Base-by-base conservation (phyloP, 1,284 basidiomycete genomes). In the Melampsora abietis-canadensis region DNA sequence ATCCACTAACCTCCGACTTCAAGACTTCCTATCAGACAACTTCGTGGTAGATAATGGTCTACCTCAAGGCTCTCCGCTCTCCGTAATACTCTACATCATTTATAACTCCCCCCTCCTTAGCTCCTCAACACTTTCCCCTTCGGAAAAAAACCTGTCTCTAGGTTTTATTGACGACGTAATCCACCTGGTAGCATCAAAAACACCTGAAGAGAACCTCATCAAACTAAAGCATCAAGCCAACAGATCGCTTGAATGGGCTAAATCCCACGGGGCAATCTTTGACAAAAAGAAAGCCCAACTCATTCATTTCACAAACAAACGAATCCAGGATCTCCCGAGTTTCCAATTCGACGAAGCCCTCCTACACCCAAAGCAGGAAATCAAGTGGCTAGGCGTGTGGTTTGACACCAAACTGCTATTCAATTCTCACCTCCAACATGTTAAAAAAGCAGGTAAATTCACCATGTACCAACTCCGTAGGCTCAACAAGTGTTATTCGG, bases 111-210 rank as follows among this genome's bases (percentile, higher is more conserved):
- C 47, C 7, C 24, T 67, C 3, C 34, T 67, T n/a, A n/a, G n/a
- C n/a, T n/a, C n/a, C n/a, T n/a, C n/a, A n/a, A n/a, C n/a, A n/a
- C n/a, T n/a, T n/a, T n/a, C n/a, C n/a, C n/a, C n/a, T n/a, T n/a
- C n/a, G n/a, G n/a, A n/a, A n/a, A n/a, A 34, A 34, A 34, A 34
- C 3, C 34, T 68, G 2, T 57, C 48, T 12, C 31, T 68, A 7
- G 66, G 30, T 2, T 68, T 59, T 27, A 37, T 68, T 10, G 66
- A 68, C 21, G 51, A 68, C 59, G 66, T 68, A 8, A 31, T 59
- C 8, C 40, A 68, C n/a, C 48, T 68, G 4, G 21, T 44, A 2
- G 66, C 66, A 17, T 48, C 48, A 4, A 10, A 44, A 37, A 3
- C 24, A 1, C 31, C 30, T 1, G n/a, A 66, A 7, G 30, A n/a